phyloP scores from a whole-genome alignment of 2,329 filamentous ascomycete species.

The Hymenoscyphus fructigenus region DNA sequence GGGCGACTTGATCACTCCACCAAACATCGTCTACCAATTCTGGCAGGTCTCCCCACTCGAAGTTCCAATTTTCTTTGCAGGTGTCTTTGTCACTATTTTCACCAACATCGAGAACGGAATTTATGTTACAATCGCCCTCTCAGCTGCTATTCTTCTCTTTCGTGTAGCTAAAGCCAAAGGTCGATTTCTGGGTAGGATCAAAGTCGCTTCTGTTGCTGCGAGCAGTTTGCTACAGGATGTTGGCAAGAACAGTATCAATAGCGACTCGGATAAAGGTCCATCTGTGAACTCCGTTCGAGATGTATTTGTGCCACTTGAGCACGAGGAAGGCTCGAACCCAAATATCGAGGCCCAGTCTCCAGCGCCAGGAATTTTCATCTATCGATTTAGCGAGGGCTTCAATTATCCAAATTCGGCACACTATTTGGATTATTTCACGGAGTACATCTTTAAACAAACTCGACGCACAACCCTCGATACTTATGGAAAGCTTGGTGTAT shows the following conservation, averaged over 20 bases:
- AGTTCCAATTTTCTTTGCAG: constrained; percentile 87
- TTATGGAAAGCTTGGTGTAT: constrained; percentile 57
- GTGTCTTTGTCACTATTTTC: constrained; percentile 89
- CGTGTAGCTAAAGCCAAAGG: constrained; percentile 81
- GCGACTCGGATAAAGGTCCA: constrained; percentile 52
- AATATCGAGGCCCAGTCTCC: constrained; percentile 75
- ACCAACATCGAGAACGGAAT: constrained; percentile 87
- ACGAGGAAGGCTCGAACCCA: constrained; percentile 86
- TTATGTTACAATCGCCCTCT: constrained; percentile 79
- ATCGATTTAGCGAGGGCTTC: constrained; percentile 90
- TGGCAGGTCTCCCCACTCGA: constrained; percentile 92
- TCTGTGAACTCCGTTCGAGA: constrained; percentile 54
- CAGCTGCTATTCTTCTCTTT: constrained; percentile 78
- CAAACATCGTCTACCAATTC: constrained; percentile 90
- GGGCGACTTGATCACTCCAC: constrained; percentile 85
- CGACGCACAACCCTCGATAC: constrained; percentile 71
- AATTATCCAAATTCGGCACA: constrained; percentile 93
- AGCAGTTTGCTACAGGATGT: constrained; percentile 66
- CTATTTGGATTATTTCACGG: constrained; percentile 76
- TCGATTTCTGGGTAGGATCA: constrained; percentile 78
- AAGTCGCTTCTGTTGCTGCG: constrained; percentile 81
- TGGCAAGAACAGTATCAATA: constrained; percentile 44
- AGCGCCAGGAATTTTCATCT: constrained; percentile 92
- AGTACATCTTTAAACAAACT: constrained; percentile 68
- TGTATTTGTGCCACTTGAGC: constrained; percentile 83